A percentile compares a stretch with the other conserved stretches of the same genome.
Evolutionary conservation across 495 filamentous ascomycete genomes (phyloP).

Genomic region (Terfezia claveryi): DNA sequence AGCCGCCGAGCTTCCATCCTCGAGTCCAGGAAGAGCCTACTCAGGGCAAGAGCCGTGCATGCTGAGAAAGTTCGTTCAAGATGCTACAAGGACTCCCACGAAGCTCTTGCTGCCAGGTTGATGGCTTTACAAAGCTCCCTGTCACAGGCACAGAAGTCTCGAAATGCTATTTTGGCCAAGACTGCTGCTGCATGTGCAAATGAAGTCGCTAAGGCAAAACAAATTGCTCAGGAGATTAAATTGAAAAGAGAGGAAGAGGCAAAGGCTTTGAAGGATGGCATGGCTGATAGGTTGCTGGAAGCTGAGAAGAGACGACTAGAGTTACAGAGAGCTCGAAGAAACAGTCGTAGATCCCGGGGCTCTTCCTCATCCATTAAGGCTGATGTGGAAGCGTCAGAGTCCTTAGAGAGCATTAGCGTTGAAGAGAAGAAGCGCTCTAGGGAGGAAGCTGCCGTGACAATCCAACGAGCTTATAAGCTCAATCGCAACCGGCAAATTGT

Average conservation of each 20-base stretch:
- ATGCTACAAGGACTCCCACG: conserved; percentile 67
- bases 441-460: conserved; percentile 44
- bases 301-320: conserved; percentile 13
- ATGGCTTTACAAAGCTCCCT: conserved; percentile 49
- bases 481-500: conserved; percentile 36
- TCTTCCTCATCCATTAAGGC: conserved; percentile 5
- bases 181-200: conserved; percentile 86
- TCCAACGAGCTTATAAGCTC: conserved; percentile 61
- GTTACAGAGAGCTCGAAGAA: conserved; percentile 11
- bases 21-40: conserved; percentile 74
- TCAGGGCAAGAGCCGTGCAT: conserved; percentile 83
- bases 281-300: conserved; percentile 17
- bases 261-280: conserved; percentile 29
- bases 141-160: conserved; percentile 71
- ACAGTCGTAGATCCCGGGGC: conserved; percentile 12
- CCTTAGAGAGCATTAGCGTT: conserved; percentile 39
- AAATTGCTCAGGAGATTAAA: conserved; percentile 74
- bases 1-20: conserved; percentile 31
- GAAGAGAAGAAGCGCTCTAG: conserved; percentile 38
- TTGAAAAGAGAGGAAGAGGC: conserved; percentile 77
- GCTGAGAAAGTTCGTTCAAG: conserved; percentile 77
- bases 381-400: conserved; percentile 30
- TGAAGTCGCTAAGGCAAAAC: conserved; percentile 85
- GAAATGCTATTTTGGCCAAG: conserved; percentile 78
- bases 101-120: conserved; percentile 32